Evolutionary conservation across 1,284 basidiomycete species (phyloP), one percentile per base, ranked within the genome.

Genomic region (Phaffia rhodozyma): DNA sequence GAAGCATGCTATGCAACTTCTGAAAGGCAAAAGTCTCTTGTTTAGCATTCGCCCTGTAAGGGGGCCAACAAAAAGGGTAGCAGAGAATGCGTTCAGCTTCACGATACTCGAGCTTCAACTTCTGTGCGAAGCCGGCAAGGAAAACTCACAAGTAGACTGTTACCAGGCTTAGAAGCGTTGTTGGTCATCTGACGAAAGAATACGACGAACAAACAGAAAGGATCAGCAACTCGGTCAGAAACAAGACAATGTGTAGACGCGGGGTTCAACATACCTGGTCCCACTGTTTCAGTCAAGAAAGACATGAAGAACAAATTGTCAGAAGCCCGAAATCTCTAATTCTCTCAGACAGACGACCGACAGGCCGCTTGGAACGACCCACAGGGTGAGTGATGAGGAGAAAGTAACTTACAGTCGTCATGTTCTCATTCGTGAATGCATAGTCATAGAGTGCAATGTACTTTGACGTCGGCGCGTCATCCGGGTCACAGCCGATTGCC

Each of bases 401-500:
- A 16, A 16, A 11, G 38, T n/a, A n/a, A 43, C 55, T 25, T 5
- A 23, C 23, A 1, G 52, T 59, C 2, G 54, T 57, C 25, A 65
- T 56, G 48, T 65, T 59, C 21, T 48, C 54, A 34, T 65, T 43
- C 38, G 38, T 11, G 13, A 11, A 43, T 11, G 38, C 38, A 11
- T 43, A 7, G 5, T 21, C 18, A 48, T 65, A 65, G 16, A 43
- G 38, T 11, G 38, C 38, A 43, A 43, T 43, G 38, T 43, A 43
- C 13, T 43, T 43, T 43, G 38, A 74, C 0, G 91, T 94, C 0
- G 91, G 91, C 74, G 84, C 86, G 58, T 83, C 81, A 29, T 77
- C 73, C 1, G 91, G 91, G 71, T 91, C 86, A 71, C 91, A 94
- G 1, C 90, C 89, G 48, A 90, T 79, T 72, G 87, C 89, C 62